phyloP scores from a whole-genome alignment of 2,329 filamentous ascomycete genomes.

The Bipolaris bicolor region DNA sequence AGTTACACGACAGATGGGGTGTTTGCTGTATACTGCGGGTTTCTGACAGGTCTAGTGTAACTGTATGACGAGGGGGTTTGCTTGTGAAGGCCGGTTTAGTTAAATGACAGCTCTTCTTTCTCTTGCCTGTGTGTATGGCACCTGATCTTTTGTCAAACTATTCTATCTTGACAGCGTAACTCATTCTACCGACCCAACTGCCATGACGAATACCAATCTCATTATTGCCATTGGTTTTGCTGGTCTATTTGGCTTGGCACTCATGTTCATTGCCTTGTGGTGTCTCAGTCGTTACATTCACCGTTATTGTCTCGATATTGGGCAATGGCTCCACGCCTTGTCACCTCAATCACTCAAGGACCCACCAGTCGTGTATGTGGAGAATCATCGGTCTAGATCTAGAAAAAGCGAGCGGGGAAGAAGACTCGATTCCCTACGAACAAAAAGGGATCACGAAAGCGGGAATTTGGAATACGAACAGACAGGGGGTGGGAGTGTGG shows the following conservation, averaged over 20 bases:
- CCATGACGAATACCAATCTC: slow-evolving; percentile 23
- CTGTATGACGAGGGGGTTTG: neutral
- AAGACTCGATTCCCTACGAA: slow-evolving; percentile 1
- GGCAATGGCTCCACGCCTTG: slow-evolving; percentile 23
- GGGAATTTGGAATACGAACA: neutral
- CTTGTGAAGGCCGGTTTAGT: neutral
- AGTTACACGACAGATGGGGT: neutral
- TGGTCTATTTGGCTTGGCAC: slow-evolving; percentile 25
- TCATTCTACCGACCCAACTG: neutral
- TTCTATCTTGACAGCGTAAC: neutral
- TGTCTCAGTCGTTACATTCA: slow-evolving; percentile 27
- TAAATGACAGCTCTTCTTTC: neutral
- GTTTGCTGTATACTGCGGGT: neutral
- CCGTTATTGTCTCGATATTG: slow-evolving; percentile 21
- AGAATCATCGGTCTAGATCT: slow-evolving; percentile 8
- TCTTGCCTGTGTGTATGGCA: neutral
- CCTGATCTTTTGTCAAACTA: neutral
- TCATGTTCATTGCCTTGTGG: slow-evolving; percentile 30
- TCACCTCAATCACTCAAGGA: neutral
- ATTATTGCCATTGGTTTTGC: slow-evolving; percentile 29
- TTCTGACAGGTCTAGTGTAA: neutral
- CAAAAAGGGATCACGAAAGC: neutral
- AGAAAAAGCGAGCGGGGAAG: slow-evolving; percentile 7
- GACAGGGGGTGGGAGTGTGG: neutral
- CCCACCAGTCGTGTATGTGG: slow-evolving; percentile 3